Base-by-base conservation (phyloP, 352 stramenopile species). In the Aphanomyces cochlioides region DNA sequence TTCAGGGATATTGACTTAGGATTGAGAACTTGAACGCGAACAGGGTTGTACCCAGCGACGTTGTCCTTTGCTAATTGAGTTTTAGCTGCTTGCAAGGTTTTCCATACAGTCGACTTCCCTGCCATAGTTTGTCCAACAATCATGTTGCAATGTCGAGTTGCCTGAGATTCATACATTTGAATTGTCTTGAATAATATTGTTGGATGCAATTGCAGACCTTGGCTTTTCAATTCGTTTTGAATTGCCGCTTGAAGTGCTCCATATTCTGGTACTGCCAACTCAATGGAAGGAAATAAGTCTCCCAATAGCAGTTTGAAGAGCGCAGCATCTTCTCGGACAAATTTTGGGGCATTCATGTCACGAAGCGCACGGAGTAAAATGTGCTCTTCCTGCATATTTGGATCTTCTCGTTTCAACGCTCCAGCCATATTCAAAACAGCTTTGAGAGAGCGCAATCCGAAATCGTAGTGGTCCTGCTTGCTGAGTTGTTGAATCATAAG, bases 271-370 rank as follows among this genome's bases (percentile, higher is more conserved):
- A 91, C 79, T 1, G 89, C 88, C 19, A 97, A 76, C 60, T 93
- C 87, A 37, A 97, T 89, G 3, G 78, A 83, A 40, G 89, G 92
- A 65, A 98, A 98, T 3, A 98, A 69, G 69, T 97, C 92, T 17
- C 83, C 80, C 0, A 98, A 78, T 38, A 98, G 75, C 7, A 96
- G 77, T 2, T 85, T 83, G 74, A 98, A 98, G 0, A 98, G 80
- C 7, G 89, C 90, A 0, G 96, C 79, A 73, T 98, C 95, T 74
- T 98, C 90, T 43, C 87, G 81, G 21, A 98, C 84, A 66, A 98
- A 97, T 76, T 98, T 98, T 3, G 92, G 91, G 77, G 98, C 93
- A 74, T 98, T 98, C 76, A 95, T 97, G 66, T 98, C 94, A 10
- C 96, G 87, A 56, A 99, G 77, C 3, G 96, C 98, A 64, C 96